phyloP scores from a whole-genome alignment of 768 basidiomycete species.

The Phlegmacium glaucopus region DNA sequence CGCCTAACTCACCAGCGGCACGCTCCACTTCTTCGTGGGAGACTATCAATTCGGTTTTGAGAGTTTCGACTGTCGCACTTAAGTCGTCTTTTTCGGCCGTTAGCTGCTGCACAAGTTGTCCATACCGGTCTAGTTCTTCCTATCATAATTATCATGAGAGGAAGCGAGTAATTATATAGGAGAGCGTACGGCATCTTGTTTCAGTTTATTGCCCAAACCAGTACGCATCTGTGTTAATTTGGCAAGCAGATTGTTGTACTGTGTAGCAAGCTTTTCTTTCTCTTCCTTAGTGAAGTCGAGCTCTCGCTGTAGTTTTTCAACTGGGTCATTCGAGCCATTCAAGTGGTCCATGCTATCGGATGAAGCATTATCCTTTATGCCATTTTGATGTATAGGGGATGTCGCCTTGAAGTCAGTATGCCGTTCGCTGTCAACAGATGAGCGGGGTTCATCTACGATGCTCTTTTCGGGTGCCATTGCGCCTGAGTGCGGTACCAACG shows the following conservation, averaged over 20 bases:
- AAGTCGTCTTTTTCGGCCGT: conserved; percentile 78
- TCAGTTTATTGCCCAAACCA: conserved; percentile 89
- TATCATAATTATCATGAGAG: conserved; percentile 29
- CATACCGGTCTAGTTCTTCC: conserved; percentile 97
- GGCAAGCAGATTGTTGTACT: conserved; percentile 82
- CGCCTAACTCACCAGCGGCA: conserved; percentile 64
- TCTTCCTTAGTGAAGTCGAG: conserved; percentile 76
- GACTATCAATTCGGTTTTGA: conserved; percentile 74
- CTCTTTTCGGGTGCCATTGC: conserved; percentile 25
- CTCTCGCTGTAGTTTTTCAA: conserved; percentile 66
- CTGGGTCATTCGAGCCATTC: conserved; percentile 44
- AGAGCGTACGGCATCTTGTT: conserved; percentile 85
- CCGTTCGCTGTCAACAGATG: conserved; percentile 48
- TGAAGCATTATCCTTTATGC: conserved; percentile 29
- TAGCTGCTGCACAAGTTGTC: conserved; percentile 77
- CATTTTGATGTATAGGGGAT: conserved; percentile 29
- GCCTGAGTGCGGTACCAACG: conserved; percentile 26
- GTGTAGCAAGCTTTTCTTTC: conserved; percentile 81
- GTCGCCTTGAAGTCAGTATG: conserved; percentile 23
- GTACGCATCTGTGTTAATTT: conserved; percentile 93
- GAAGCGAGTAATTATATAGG: neutral
- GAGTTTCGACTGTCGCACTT: conserved; percentile 63
- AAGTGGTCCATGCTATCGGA: conserved; percentile 28
- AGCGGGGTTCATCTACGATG: conserved; percentile 27
- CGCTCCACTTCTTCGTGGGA: conserved; percentile 76